Base-by-base conservation (phyloP, 2,329 filamentous ascomycete species). In the Helotiales sp. region DNA sequence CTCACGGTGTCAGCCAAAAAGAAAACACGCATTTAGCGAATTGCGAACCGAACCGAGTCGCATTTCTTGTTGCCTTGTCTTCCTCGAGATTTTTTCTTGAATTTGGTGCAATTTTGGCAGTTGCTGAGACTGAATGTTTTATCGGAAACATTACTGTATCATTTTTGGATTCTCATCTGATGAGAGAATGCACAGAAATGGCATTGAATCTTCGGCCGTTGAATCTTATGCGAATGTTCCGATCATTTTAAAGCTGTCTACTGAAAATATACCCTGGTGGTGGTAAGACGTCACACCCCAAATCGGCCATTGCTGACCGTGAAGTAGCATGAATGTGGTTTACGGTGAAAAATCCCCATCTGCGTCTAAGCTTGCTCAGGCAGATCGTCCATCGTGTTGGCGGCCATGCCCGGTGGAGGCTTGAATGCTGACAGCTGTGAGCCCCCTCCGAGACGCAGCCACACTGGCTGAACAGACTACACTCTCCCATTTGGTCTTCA, bases 391-490 rank as follows among this genome's bases (percentile, higher is more conserved):
- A 30, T 49, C 40, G 40, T 49, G 22, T 47, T 22, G 22, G 49
- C 26, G 52, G 26, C 11, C n/a, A 32, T 58, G 17, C 28, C 43
- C 37, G 40, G 40, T 37, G 8, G 13, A 58, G 37, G 61, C 61
- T 30, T 63, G 50, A 32, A 7, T 57, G 50, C 61, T 63, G 61
- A 63, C 50, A 55, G 34, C 43, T 32, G 59, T 26, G 43, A 34
- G 59, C 43, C 34, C 47, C 59, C 50, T 37, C 43, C 26, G 17
- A 49, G 22, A 49, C 30, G 24, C 59, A 49, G 59, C 59, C 59
- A 49, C 57, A 28, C 32, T n/a, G 59, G 45, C 59, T 61, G 59
- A 61, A 24, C 15, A 6, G 4, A 52, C 6, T 30, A 26, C 49
- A 52, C 20, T 52, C 8, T 52, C 1, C 17, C 26, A 49, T 61